Evolutionary conservation across 179 eudicot species (phyloP), one percentile per base, ranked within the genome.

Genomic region (Pouteria campechiana): DNA sequence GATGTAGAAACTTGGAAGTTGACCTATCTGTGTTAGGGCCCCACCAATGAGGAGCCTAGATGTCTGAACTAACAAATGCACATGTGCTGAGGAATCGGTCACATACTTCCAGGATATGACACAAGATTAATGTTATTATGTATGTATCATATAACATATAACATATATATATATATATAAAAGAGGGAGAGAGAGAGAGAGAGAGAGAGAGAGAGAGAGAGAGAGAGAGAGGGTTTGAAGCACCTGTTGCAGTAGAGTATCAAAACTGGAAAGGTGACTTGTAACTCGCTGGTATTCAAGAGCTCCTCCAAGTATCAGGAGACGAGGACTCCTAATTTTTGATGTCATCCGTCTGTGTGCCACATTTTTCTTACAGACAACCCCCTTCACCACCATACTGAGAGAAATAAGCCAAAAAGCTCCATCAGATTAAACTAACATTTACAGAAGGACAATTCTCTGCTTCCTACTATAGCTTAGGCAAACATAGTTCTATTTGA

Each of bases 191-290:
- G 48, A 25, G 25, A 38, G 49, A 33, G 37, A 21, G 59, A n/a
- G n/a, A n/a, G n/a, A n/a, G n/a, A n/a, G n/a, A n/a, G n/a, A n/a
- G n/a, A n/a, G n/a, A n/a, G n/a, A n/a, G n/a, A n/a, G n/a, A n/a
- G n/a, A n/a, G n/a, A n/a, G n/a, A n/a, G n/a, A n/a, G n/a, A n/a
- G n/a, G n/a, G n/a, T n/a, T n/a, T n/a, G n/a, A n/a, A n/a, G n/a
- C n/a, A 92, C 99, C 99, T 92, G 99, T 69, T 92, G 84, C 68
- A 87, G 58, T 44, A 92, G 76, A 44, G 99, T 92, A 64, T 87
- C 99, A 37, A 92, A 71, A 70, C 96, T 87, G 55, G 96, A 82
- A 60, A 87, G 60, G 25, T 41, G 80, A 54, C 80, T 87, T 22
- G 96, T 63, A 42, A 92, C 89, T 51, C 99, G 76, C 68, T 92